Evolutionary conservation across 1,284 basidiomycete species (phyloP), one percentile per base, ranked within the genome.

Genomic region (Violaceomyces palustris): DNA sequence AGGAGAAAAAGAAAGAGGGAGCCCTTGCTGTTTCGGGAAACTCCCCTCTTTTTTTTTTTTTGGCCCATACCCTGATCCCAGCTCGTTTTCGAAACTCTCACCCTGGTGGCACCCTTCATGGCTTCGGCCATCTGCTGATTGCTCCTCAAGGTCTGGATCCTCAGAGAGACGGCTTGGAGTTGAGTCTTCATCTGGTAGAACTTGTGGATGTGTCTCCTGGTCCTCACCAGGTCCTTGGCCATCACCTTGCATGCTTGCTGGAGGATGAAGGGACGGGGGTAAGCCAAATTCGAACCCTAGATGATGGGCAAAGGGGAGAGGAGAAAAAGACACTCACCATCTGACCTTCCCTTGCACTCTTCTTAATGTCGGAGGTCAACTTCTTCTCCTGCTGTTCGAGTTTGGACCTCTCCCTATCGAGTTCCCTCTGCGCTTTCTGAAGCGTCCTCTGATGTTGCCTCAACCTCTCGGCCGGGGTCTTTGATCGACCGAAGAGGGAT

Each of bases 111-210:
- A 27, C 94, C 94, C 65, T 89, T 85, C 94, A 99, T 99, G 1
- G 94, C 93, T 46, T 92, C 88, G 1, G 92, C 92, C 94, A 99
- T 98, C 77, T 94, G 90, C 75, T 98, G 91, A 72, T 97, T 97
- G 67, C 88, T 92, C 57, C 94, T 79, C 45, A 98, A 78, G 5
- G 92, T 92, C 76, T 99, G 94, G 79, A 99, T 94, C 53, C 94
- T 82, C 47, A 99, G 78, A 14, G 87, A 85, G 34, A 99, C 90
- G 6, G 93, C 94, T 75, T 99, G 94, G 1, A 99, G 80, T 72
- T 98, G 94, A 1, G 94, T 98, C 50, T 88, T 82, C 93, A 98
- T 98, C 73, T 93, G 89, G 69, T 96, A 90, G 78, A 98, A 98
- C 75, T 97, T 98, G 75, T 97, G 91, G 24, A 94, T 81, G 73